Evolutionary conservation across 768 basidiomycete species (phyloP), one percentile per base, ranked within the genome.

Genomic region (Candolleomyces efflorescens): DNA sequence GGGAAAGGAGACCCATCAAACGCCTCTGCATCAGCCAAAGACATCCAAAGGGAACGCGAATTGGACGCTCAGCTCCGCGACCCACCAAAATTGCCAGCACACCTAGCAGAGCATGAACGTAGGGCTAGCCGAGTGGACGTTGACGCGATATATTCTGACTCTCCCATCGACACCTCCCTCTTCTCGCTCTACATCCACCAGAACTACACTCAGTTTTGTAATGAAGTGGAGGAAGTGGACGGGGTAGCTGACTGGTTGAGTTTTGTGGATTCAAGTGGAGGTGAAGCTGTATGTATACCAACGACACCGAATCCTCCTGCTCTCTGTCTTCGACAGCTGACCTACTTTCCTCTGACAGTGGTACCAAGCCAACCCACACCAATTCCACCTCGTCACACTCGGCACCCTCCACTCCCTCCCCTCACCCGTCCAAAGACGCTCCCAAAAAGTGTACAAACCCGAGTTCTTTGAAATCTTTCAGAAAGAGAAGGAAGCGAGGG

Each of bases 131-230:
- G 90, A 15, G 87, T 94, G 12, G 83, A 91, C 61, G 78, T 88
- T 55, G 86, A 95, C 68, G 93, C 69, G 11, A 72, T 98, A 3
- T 90, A 89, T 66, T 83, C 87, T 0, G 89, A 93, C 67, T 90
- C 90, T 0, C 94, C 96, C 0, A 88, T 98, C 55, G 97, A 99
- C 71, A 85, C 92, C 1, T 92, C 91, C 1, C 75, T 98, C 1
- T 89, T 94, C 60, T 87, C 88, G 2, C 71, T 96, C 6, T 99
- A 98, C 67, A 78, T 95, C 9, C 97, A 99, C 63, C 94, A 98
- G 69, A 98, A 97, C 67, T 93, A 95, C 63, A 81, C 87, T 0
- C 86, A 88, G 56, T 98, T 92, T 66, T 94, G 91, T 66, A 75
- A 79, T 43, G 83, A 87, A 38, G 69, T 94, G 3, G 90, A 94